These are phyloP conservation scores for Rhazya stricta DNA, from an alignment of 257 asterid species.

Conservation along the genomic window DNA sequence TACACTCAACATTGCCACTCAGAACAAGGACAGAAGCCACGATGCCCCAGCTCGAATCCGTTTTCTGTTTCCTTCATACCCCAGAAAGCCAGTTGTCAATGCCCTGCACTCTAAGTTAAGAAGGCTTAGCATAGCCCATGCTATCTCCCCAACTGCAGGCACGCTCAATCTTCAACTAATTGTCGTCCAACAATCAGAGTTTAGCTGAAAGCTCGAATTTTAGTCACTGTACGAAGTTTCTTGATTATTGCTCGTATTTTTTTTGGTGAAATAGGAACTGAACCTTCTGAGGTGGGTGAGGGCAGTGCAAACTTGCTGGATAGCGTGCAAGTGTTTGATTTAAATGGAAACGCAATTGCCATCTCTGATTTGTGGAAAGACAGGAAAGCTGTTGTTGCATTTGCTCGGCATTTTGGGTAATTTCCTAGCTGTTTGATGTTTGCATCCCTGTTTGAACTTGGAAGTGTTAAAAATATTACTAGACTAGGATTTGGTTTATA, in stretches of 20 bases:
- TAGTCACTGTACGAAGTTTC: background rate
- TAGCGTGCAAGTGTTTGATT: constrained; percentile 48
- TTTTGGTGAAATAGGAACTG: constrained; percentile 38
- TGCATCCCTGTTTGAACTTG: background rate
- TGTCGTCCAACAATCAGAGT: background rate
- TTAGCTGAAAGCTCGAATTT: background rate
- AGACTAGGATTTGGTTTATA: too few relatives aligned
- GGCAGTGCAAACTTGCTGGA: constrained; percentile 47
- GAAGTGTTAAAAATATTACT: too few relatives aligned
- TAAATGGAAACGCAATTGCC: constrained; percentile 56
- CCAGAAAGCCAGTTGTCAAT: constrained; percentile 5
- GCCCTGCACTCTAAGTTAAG: constrained; percentile 3
- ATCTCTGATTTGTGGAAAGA: constrained; percentile 91
- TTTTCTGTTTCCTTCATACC: background rate
- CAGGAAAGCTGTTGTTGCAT: constrained; percentile 91
- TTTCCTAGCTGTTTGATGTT: constrained; percentile 5
- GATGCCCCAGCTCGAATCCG: constrained; percentile 19
- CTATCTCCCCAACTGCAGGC: constrained; percentile 11
- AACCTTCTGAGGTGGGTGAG: constrained; percentile 35
- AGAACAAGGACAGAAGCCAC: background rate
- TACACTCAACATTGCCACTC: constrained; percentile 6
- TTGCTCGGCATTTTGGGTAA: constrained; percentile 98
- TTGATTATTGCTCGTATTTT: constrained; percentile 17
- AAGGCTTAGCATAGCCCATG: background rate
- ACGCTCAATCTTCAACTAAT: background rate